Percentiles rank a stretch among this genome's conserved stretches.
phyloP scores from a whole-genome alignment of 2,329 filamentous ascomycete genomes.

The Cadophora sp. region DNA sequence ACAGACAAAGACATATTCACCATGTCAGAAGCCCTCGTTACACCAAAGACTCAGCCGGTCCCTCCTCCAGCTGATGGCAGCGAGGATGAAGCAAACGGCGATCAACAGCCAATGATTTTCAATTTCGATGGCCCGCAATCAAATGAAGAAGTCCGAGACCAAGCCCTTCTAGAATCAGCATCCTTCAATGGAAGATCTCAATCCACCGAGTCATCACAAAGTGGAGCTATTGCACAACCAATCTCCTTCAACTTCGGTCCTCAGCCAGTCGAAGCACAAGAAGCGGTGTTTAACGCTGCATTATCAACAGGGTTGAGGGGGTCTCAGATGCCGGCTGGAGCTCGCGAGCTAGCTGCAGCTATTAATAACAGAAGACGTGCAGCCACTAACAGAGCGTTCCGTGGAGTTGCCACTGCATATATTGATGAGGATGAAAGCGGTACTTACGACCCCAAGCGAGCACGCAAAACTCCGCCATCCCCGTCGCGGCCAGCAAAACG shows the following conservation, averaged over 20 bases:
- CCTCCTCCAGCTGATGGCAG: not conserved
- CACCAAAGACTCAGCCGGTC: not conserved
- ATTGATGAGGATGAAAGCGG: conserved; percentile 41
- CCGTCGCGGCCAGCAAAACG: not conserved
- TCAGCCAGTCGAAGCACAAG: conserved; percentile 2
- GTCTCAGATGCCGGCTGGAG: not conserved
- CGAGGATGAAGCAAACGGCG: not conserved
- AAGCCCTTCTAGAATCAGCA: not conserved
- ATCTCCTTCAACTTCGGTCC: conserved; percentile 15
- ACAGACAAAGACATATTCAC: not conserved
- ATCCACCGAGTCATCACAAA: not conserved
- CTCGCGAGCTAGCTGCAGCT: conserved; percentile 26
- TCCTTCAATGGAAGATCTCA: not conserved
- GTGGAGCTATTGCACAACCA: not conserved
- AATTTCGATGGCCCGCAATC: not conserved
- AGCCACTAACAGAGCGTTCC: conserved; percentile 24
- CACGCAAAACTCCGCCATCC: not conserved
- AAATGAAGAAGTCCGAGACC: not conserved
- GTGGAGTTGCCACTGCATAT: conserved; percentile 28
- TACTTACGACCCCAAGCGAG: conserved; percentile 37
- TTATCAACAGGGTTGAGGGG: not conserved
- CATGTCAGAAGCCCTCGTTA: not conserved
- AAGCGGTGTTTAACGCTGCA: not conserved
- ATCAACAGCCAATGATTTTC: not conserved
- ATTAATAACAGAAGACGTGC: conserved; percentile 28